Base-by-base conservation (phyloP, 108 stramenopile species). In the Craspedostauros australis region DNA sequence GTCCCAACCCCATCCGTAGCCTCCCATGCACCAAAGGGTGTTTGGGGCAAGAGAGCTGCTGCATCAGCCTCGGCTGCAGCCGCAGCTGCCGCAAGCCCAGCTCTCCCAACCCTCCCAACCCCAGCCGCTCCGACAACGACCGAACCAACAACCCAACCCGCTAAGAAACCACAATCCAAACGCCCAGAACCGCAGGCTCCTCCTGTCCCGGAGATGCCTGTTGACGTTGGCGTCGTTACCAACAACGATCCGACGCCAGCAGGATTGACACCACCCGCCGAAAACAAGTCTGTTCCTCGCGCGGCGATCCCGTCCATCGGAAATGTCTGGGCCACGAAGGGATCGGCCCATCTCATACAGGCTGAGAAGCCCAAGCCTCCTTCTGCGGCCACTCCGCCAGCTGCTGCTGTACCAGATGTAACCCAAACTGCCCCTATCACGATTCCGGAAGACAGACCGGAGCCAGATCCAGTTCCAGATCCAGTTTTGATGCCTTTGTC, bases 271-370 rank as follows among this genome's bases (percentile, higher is more conserved):
- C 15, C 60, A 30, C 25, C 31, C 21, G 38, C 47, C 33, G 44
- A 52, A 23, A 11, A 38, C 21, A 52, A 50, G 23, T 46, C 70
- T 28, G 58, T 49, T 23, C 28, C 60, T 5, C 26, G 52, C 26
- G 33, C 74, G 15, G 50, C 75, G 38, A 46, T 62, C 27, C 25
- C 48, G 15, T 34, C 77, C 25, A 21, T 40, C 30, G 83, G 86
- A 46, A 92, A 92, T 72, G 90, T 92, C 22, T 92, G 90, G 90
- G 90, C 80, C 7, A 84, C 90, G 0, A 87, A 83, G 50, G 90
- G 90, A 46, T 81, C 80, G 12, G 90, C 90, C 27, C 83, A 82
- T 66, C 69, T 92, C 56, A 87, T 92, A 55, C 74, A 71, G 58
- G 77, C 79, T 2, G 82, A 72, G 58, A 80, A 84, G 39, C 65